Evolutionary conservation across 2,329 filamentous ascomycete genomes (phyloP), one percentile per base, ranked within the genome.

Genomic region (Passalora sequoiae): DNA sequence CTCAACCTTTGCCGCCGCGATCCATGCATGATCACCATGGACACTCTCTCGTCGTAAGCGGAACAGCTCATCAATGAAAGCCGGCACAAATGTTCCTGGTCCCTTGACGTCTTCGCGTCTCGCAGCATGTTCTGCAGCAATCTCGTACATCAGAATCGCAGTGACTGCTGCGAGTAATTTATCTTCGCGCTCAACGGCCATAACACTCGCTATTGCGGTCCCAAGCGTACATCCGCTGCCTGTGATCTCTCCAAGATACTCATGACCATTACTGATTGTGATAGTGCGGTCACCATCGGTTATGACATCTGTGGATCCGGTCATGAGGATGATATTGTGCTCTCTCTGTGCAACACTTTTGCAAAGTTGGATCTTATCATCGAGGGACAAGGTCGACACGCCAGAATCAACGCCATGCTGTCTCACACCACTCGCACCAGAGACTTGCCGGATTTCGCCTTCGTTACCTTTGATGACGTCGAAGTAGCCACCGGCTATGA

Each of bases 401-500:
- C 76, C 77, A 50, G 83, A 87, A 66, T 97, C 91, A 8, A 97
- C 91, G 37, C 91, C 91, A 31, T 83, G 81, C 66, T 96, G 91
- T 47, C 61, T 63, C 41, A 71, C 67, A 8, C 64, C 64, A 17
- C 62, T 66, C 31, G 75, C 71, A 30, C 83, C 84, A 28, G 76
- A 77, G 0, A 91, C 80, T 2, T 85, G 81, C 36, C 77, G 73
- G 49, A 97, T 89, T 65, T 97, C 92, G 41, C 84, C 81, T 62
- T 94, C 87, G 66, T 97, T 97, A 37, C 91, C 91, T 63, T 97
- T 97, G 66, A 97, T 89, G 30, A 96, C 73, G 63, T 87, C 80
- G 57, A 94, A 86, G 64, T 86, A 86, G 28, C 88, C 89, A 2
- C 72, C 75, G 0, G 77, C 70, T 59, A 96, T 73, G 27, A 97